Percentiles rank a stretch among this genome's conserved stretches.
Evolutionary conservation across 495 filamentous ascomycete species (phyloP).

Genomic region (Parathielavia hyrcaniae): DNA sequence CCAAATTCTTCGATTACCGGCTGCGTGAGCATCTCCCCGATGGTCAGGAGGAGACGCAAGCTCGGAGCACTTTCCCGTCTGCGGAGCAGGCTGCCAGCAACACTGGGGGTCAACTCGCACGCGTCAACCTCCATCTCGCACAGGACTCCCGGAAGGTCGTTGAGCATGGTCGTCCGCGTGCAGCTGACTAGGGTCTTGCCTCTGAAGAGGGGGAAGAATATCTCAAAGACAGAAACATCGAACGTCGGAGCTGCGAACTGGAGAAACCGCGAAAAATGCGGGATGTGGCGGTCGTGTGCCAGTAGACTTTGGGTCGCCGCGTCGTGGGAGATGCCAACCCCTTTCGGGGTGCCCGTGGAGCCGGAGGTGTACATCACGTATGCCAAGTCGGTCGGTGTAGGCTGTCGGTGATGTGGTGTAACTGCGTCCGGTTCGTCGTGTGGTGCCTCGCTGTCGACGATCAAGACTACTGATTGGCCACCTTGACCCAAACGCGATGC

Average conservation of each 20-base stretch:
- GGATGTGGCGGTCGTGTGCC: slow-evolving; percentile 69
- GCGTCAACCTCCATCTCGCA: slow-evolving; percentile 63
- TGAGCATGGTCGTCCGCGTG: slow-evolving; percentile 55
- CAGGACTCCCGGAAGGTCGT: slow-evolving; percentile 61
- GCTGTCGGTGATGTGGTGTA: slow-evolving; percentile 7
- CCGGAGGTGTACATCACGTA: slow-evolving; percentile 93
- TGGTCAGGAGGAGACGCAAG: slow-evolving; percentile 64
- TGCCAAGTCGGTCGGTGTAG: slow-evolving; percentile 49
- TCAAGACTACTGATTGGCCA: slow-evolving; percentile 25
- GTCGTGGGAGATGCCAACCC: slow-evolving; percentile 68
- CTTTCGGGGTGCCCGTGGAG: slow-evolving; percentile 84
- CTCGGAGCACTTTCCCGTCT: slow-evolving; percentile 54
- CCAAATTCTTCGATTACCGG: slow-evolving; percentile 70
- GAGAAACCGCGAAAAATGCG: slow-evolving; percentile 65
- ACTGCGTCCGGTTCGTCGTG: neutral
- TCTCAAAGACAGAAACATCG: slow-evolving; percentile 83
- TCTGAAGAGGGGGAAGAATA: slow-evolving; percentile 72
- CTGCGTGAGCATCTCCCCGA: slow-evolving; percentile 79
- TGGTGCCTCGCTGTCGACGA: slow-evolving; percentile 19
- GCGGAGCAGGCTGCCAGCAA: slow-evolving; percentile 61
- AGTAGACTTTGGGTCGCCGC: slow-evolving; percentile 71
- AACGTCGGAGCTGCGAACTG: slow-evolving; percentile 86
- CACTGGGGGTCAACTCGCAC: slow-evolving; percentile 77
- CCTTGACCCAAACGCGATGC: slow-evolving; percentile 27
- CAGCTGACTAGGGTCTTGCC: slow-evolving; percentile 66